phyloP scores from a whole-genome alignment of 345 rosid genomes.

The Citrus australasica region DNA sequence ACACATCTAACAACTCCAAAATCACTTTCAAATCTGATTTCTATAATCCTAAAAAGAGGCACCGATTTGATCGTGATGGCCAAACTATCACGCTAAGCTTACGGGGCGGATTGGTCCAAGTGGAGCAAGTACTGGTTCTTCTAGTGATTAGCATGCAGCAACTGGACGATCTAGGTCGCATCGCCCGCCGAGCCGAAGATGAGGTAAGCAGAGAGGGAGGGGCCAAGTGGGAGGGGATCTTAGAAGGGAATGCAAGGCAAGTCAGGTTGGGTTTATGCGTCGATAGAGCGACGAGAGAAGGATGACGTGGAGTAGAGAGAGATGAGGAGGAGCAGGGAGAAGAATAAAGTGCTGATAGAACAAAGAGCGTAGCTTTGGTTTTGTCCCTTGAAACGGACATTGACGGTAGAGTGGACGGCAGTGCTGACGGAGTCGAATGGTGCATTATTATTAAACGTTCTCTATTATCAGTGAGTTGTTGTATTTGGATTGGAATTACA shows the following conservation, averaged over 20 bases:
- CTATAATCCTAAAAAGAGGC: too few species aligned
- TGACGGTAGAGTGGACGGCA: slow-evolving; percentile 11
- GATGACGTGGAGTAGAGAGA: slow-evolving; percentile 35
- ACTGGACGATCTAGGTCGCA: slow-evolving; percentile 62
- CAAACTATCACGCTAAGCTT: too few species aligned
- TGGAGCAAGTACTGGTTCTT: slow-evolving; percentile 45
- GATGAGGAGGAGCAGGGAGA: slow-evolving; percentile 69
- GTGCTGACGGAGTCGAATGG: neutral
- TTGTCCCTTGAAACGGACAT: slow-evolving; percentile 34
- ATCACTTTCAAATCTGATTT: too few species aligned
- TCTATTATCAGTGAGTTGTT: too few species aligned
- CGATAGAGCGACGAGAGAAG: neutral
- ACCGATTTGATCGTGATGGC: too few species aligned
- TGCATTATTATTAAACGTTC: neutral
- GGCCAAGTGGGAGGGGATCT: slow-evolving; percentile 49
- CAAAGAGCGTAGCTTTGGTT: slow-evolving; percentile 40
- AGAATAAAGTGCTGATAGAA: slow-evolving; percentile 49
- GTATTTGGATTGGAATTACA: neutral
- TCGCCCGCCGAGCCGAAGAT: slow-evolving; percentile 74
- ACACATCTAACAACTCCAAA: too few species aligned
- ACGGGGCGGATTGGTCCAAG: too few species aligned
- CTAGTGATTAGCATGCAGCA: slow-evolving; percentile 83
- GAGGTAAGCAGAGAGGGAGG: slow-evolving; percentile 80
- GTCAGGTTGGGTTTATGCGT: slow-evolving; percentile 28
- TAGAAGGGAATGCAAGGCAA: slow-evolving; percentile 34